Conservation (phyloP, 129 eudicot species). For the Deinandra increscens region DNA sequence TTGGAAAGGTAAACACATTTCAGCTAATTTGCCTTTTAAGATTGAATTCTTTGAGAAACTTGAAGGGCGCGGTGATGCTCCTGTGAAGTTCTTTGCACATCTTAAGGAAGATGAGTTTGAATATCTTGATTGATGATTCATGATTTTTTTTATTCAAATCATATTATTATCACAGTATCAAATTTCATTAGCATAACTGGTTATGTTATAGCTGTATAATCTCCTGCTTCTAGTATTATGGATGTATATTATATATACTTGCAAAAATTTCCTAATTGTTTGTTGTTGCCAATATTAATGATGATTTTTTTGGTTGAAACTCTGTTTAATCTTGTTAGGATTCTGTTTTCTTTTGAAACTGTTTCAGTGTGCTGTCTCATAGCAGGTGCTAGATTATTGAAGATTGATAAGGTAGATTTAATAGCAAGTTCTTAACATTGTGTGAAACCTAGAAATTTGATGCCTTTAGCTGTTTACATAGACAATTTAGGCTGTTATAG, state of each 20-base stretch:
- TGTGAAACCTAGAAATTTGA: background rate
- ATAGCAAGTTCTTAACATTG: background rate
- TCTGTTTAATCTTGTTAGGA: background rate
- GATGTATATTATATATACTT: conserved; percentile 23
- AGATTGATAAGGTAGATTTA: background rate
- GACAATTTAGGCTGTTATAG: background rate
- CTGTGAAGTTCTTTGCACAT: conserved; percentile 66
- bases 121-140: conserved; percentile 53
- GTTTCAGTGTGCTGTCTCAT: conserved; percentile 8
- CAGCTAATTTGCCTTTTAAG: conserved; percentile 72
- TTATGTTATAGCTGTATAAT: conserved; percentile 18
- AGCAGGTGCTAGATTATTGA: conserved; percentile 10
- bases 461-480: conserved; percentile 8
- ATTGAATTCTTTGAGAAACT: conserved; percentile 57
- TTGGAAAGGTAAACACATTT: conserved; percentile 73
- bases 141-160: conserved; percentile 22
- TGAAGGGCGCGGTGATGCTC: conserved; percentile 52
- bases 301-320: background rate
- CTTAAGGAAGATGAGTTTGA: conserved; percentile 87
- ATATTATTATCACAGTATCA: conserved; percentile 9
- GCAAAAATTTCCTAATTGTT: background rate
- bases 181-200: conserved; percentile 14
- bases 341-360: conserved; percentile 2
- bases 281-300: background rate
- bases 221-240: conserved; percentile 11